Evolutionary conservation across 2,329 filamentous ascomycete genomes (phyloP), one percentile per base, ranked within the genome.

Genomic region (Talaromyces amestolkiae): DNA sequence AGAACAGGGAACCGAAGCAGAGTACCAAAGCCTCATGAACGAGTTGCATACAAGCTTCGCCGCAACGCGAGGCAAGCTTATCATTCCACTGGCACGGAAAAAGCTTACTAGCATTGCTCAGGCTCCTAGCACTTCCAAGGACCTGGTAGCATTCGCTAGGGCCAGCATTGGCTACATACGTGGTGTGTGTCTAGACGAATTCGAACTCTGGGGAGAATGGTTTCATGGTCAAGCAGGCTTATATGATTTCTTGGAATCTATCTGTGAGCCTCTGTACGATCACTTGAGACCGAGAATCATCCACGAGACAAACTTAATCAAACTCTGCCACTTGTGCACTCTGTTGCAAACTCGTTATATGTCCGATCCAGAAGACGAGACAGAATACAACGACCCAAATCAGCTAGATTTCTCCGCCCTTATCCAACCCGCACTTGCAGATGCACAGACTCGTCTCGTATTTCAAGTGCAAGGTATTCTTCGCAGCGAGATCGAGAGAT

Each of bases 201-300:
- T 87, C 72, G 87, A 89, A 62, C 77, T 90, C 8, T 90, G 87
- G 87, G 81, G 81, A 4, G 85, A 89, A 72, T 89, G 86, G 87
- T 88, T 89, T 67, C 84, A 87, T 67, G 86, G 84, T 3, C 85
- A 89, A 66, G 84, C 82, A 31, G 86, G 84, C 2, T 73, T 89
- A 7, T 88, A 90, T 70, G 86, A 89, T 66, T 90, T 89, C 68
- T 78, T 90, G 1, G 88, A 90, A 73, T 84, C 86, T 19, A 80
- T 90, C 56, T 89, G 87, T 72, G 88, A 90, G 73, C 87, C 88
- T 2, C 79, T 90, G 33, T 89, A 89, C 70, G 88, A 90, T 70
- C 82, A 89, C 70, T 78, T 90, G 31, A 82, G 87, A 60, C 88
- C 88, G 8, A 82, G 85, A 53, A 89, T 86, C 19, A 89, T 90